Conservation (phyloP, 192 early-diverging fungal species). For the Gigaspora rosea region DNA sequence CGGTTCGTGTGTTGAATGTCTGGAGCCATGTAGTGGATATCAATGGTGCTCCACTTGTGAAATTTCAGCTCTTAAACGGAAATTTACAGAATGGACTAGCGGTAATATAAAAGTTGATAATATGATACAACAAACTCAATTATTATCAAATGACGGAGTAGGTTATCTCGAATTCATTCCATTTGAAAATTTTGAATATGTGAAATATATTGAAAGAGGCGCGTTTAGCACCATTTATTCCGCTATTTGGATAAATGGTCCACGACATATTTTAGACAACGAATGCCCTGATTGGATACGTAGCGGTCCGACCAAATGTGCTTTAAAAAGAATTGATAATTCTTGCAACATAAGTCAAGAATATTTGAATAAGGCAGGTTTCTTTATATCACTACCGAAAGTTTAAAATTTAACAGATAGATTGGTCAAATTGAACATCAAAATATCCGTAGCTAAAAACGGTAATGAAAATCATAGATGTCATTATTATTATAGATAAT, state of each 20-base stretch:
- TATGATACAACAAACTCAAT: constrained; percentile 9
- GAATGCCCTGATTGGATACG: not conserved
- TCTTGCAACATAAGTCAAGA: not conserved
- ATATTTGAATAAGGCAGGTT: not conserved
- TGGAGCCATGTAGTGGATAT: too few species aligned
- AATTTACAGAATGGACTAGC: not conserved
- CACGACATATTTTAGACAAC: not conserved
- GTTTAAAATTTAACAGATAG: too few species aligned
- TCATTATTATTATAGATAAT: too few species aligned
- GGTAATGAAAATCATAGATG: too few species aligned
- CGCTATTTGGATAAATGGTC: constrained; percentile 13
- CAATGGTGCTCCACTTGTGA: constrained; percentile 10
- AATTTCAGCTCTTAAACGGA: not conserved
- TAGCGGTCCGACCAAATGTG: not conserved
- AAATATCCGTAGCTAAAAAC: too few species aligned
- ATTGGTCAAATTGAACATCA: too few species aligned
- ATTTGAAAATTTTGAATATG: not conserved
- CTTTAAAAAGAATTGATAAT: not conserved
- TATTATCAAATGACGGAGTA: not conserved
- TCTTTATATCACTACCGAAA: not conserved
- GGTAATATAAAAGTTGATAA: not conserved
- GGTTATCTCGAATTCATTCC: not conserved
- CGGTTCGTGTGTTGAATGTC: too few species aligned
- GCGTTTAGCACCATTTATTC: not conserved
- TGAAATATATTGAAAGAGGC: not conserved